These are phyloP conservation scores for Schizopora paradoxa DNA, from an alignment of 1,284 basidiomycete species.

Conservation along the genomic window DNA sequence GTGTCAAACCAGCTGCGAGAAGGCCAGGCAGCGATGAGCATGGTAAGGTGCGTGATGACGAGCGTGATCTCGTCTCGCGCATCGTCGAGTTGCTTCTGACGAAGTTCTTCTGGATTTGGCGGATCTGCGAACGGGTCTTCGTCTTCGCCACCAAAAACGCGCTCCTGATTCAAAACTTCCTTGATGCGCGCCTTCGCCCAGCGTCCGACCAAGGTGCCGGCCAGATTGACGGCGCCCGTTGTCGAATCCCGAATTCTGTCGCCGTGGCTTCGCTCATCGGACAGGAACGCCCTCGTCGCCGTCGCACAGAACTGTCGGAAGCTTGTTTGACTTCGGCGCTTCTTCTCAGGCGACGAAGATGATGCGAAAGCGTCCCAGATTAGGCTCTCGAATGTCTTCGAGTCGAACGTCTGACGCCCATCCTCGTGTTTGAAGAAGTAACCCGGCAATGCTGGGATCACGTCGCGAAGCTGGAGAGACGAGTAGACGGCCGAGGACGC, in stretches of 20 bases:
- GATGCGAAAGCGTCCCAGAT: constrained; percentile 8
- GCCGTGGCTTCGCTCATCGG: constrained; percentile 32
- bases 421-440: constrained; percentile 53
- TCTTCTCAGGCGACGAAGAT: constrained; percentile 30
- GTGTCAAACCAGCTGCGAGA: constrained; percentile 11
- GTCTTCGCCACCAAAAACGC: constrained; percentile 3
- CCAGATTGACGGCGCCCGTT: constrained; percentile 57
- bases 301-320: constrained; percentile 67
- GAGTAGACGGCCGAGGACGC: constrained; percentile 59
- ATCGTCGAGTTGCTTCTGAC: constrained; percentile 2
- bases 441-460: constrained; percentile 61
- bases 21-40: constrained; percentile 13
- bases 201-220: constrained; percentile 57
- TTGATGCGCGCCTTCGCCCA: constrained; percentile 45
- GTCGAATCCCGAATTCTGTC: constrained; percentile 58
- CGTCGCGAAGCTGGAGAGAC: constrained; percentile 58
- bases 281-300: constrained; percentile 56
- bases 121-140: background rate
- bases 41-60: constrained; percentile 9
- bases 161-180: constrained; percentile 8
- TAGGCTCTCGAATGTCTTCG: constrained; percentile 8
- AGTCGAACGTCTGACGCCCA: too few species aligned
- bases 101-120: too few species aligned
- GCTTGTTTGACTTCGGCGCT: constrained; percentile 50
- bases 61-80: constrained; percentile 6